Evolutionary conservation across 352 stramenopile species (phyloP).

Genomic region (Blastocystis sp.): DNA sequence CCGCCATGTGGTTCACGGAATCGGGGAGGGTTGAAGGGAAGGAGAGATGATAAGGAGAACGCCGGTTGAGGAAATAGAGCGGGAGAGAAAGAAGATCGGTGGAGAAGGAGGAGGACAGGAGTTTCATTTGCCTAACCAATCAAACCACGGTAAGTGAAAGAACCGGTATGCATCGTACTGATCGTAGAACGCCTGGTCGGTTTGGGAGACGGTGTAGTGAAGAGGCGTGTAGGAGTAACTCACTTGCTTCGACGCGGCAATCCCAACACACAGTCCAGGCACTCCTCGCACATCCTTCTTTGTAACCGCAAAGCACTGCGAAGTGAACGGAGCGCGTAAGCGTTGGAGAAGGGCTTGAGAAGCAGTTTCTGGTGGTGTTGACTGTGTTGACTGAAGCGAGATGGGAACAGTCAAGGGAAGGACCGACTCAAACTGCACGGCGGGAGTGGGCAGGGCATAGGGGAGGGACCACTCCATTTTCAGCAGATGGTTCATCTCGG

Average conservation of each 20-base stretch:
- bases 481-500: conserved; percentile 13
- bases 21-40: not conserved
- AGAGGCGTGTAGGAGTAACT: too few relatives aligned
- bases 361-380: too few relatives aligned
- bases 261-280: not conserved
- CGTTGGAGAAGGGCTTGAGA: too few relatives aligned
- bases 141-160: too few relatives aligned
- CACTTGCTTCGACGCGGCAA: too few relatives aligned
- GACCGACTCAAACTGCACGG: not conserved
- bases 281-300: not conserved
- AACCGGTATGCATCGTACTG: too few relatives aligned
- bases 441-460: not conserved
- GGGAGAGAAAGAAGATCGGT: not conserved
- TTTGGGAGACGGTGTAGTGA: too few relatives aligned
- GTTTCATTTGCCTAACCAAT: too few relatives aligned
- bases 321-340: not conserved
- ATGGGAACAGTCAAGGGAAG: not conserved
- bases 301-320: not conserved
- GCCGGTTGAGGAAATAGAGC: conserved; percentile 35
- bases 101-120: not conserved
- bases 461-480: conserved; percentile 44
- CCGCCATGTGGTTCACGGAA: conserved; percentile 4
- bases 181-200: too few relatives aligned
- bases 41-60: not conserved
- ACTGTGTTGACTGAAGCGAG: too few relatives aligned